phyloP scores from a whole-genome alignment of 1,139 yeast species.

The Scheffersomyces cryptocercus region DNA sequence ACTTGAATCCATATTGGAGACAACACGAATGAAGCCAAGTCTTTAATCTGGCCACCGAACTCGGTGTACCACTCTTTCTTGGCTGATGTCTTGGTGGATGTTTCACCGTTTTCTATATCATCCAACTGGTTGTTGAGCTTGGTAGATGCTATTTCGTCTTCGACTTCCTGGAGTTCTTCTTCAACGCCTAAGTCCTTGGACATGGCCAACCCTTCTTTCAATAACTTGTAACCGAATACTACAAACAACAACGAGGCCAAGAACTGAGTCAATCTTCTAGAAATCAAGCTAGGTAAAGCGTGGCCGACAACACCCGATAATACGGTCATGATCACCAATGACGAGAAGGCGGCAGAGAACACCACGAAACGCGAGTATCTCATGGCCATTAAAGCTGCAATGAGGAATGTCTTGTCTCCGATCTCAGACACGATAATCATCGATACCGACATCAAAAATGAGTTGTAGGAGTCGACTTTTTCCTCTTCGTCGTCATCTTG shows the following conservation, averaged over 20 bases:
- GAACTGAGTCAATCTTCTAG: slow-evolving; percentile 77
- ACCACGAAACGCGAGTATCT: slow-evolving; percentile 80
- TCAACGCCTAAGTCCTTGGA: slow-evolving; percentile 82
- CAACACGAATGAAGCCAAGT: slow-evolving; percentile 62
- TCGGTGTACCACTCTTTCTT: slow-evolving; percentile 26
- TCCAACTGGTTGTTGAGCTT: slow-evolving; percentile 55
- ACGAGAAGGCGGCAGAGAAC: slow-evolving; percentile 83
- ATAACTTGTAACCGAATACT: slow-evolving; percentile 76
- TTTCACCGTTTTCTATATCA: slow-evolving; percentile 57
- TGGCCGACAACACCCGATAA: slow-evolving; percentile 91
- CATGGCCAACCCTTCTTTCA: slow-evolving; percentile 83
- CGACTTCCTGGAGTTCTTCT: slow-evolving; percentile 95
- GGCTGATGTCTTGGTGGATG: slow-evolving; percentile 7
- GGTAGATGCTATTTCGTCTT: slow-evolving; percentile 78
- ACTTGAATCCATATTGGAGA: slow-evolving; percentile 95
- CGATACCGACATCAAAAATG: slow-evolving; percentile 67
- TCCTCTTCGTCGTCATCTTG: slow-evolving; percentile 19
- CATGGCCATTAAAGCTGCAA: slow-evolving; percentile 99
- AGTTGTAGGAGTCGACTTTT: slow-evolving; percentile 33
- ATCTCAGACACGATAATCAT: slow-evolving; percentile 94
- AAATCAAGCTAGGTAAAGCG: slow-evolving; percentile 79
- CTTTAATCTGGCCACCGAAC: slow-evolving; percentile 36
- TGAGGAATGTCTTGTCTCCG: slow-evolving; percentile 95
- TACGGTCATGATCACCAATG: slow-evolving; percentile 87
- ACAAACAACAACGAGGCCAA: slow-evolving; percentile 80